Base-by-base conservation (phyloP, 345 rosid genomes). In the Eucalyptus regnans region DNA sequence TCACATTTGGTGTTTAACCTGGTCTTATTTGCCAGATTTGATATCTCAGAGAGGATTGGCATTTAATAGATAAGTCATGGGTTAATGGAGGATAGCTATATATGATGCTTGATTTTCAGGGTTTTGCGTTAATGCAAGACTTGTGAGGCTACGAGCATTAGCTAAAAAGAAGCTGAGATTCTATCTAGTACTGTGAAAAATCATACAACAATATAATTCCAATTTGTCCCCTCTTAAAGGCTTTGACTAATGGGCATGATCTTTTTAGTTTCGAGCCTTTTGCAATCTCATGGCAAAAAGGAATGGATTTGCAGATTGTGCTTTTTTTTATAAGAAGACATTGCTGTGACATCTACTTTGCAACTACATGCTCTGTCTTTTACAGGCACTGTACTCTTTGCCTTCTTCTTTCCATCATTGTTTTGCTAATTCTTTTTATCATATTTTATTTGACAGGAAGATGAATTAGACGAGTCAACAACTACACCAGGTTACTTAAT, bases 381-480 rank as follows among this genome's bases (percentile, higher is more conserved):
- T 76, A 41, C 48, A 20, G 29, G 48, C 48, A 12, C 84, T 76
- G 48, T 11, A 44, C 84, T 68, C 41, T 68, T 68, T 68, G 83
- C 46, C 46, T 27, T 33, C 22, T 37, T 49, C 58, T 66, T 22
- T 33, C 33, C 48, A 25, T 66, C 33, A 31, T 50, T 16, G 27
- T 86, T 64, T 50, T 7, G 18, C 81, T 86, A 48, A 66, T 43
- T 29, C 31, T 29, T 18, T 37, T 87, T 76, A 7, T 71, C 41
- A 22, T 46, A 27, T 85, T 86, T 46, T 54, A 33, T 85, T 86
- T 44, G 71, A 86, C 94, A 96, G 99, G 98, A 96, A 89, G 99
- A 96, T 86, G 98, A 97, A 48, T 50, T 87, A 81, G 98, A 97
- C 79, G 95, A 95, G 64, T 89, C 96, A 60, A 92, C 95, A 85